Evolutionary conservation across 1,284 basidiomycete species (phyloP).

Genomic region (Rhodofomes roseus): DNA sequence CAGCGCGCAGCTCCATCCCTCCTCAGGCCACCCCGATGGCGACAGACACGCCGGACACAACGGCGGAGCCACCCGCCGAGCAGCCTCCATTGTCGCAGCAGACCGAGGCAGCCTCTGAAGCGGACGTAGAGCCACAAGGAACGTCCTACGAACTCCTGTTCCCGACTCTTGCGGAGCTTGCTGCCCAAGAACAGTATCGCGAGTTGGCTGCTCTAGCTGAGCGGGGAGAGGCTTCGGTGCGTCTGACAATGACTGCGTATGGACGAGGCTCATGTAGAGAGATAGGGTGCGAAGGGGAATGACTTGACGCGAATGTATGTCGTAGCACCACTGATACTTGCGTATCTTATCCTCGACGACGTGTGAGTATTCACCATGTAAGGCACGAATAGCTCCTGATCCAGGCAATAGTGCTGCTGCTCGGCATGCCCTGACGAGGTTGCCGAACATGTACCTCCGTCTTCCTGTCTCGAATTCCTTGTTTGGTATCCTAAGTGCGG

Average conservation of each 20-base stretch:
- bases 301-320: slow-evolving; percentile 46
- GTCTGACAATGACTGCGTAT: slow-evolving; percentile 11
- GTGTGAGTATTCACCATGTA: slow-evolving; percentile 37
- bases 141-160: slow-evolving; percentile 30
- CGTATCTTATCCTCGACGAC: slow-evolving; percentile 57
- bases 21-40: slow-evolving; percentile 10
- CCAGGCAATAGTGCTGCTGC: slow-evolving; percentile 46
- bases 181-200: slow-evolving; percentile 37
- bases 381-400: background rate
- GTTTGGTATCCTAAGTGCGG: slow-evolving; percentile 42
- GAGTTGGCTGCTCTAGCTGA: slow-evolving; percentile 48
- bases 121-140: slow-evolving; percentile 13
- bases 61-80: background rate
- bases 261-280: background rate
- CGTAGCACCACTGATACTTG: slow-evolving; percentile 53
- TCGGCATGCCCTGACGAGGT: slow-evolving; percentile 46
- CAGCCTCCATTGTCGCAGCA: background rate
- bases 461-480: slow-evolving; percentile 44
- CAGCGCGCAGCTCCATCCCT: slow-evolving; percentile 19
- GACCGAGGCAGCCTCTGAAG: background rate
- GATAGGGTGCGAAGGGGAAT: slow-evolving; percentile 37
- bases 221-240: slow-evolving; percentile 46
- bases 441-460: slow-evolving; percentile 43
- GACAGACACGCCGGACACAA: background rate
- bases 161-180: slow-evolving; percentile 40